Evolutionary conservation across 108 stramenopile genomes (phyloP).

Genomic region (Cyclotella kingstonii): DNA sequence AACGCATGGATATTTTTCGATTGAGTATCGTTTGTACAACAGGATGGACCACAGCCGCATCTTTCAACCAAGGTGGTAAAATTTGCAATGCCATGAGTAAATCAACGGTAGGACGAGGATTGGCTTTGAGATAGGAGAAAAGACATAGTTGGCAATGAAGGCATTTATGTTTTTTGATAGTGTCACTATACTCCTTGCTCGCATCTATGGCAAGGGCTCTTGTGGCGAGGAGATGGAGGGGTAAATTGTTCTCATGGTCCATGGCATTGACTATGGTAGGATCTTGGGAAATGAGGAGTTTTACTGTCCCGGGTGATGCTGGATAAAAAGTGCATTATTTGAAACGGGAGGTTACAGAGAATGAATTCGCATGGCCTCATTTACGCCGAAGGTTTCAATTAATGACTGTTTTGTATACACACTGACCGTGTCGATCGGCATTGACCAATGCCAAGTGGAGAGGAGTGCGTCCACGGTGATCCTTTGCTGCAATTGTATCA

Average conservation of each 20-base stretch:
- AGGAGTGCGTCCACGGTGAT: slow-evolving; percentile 59
- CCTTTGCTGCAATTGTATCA: slow-evolving; percentile 51
- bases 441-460: slow-evolving; percentile 81
- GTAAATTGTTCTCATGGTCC: slow-evolving; percentile 46
- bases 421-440: slow-evolving; percentile 48
- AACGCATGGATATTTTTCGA: slow-evolving; percentile 65
- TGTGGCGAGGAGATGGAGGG: slow-evolving; percentile 64
- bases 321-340: too few relatives aligned
- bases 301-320: slow-evolving; percentile 62
- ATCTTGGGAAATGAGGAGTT: slow-evolving; percentile 53
- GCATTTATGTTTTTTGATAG: too few relatives aligned
- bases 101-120: slow-evolving; percentile 68
- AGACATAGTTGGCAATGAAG: slow-evolving; percentile 58
- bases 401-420: neutral
- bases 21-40: slow-evolving; percentile 69
- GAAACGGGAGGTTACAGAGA: too few relatives aligned
- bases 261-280: slow-evolving; percentile 56
- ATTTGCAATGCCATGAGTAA: slow-evolving; percentile 75
- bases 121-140: slow-evolving; percentile 53
- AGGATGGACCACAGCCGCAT: slow-evolving; percentile 59
- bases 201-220: slow-evolving; percentile 50
- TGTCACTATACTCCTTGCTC: too few relatives aligned
- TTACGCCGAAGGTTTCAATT: neutral
- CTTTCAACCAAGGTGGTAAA: slow-evolving; percentile 62
- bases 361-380: too few relatives aligned